Evolutionary conservation across 1,284 basidiomycete species (phyloP), one percentile per base, ranked within the genome.

Genomic region (Wolfiporia cocos): DNA sequence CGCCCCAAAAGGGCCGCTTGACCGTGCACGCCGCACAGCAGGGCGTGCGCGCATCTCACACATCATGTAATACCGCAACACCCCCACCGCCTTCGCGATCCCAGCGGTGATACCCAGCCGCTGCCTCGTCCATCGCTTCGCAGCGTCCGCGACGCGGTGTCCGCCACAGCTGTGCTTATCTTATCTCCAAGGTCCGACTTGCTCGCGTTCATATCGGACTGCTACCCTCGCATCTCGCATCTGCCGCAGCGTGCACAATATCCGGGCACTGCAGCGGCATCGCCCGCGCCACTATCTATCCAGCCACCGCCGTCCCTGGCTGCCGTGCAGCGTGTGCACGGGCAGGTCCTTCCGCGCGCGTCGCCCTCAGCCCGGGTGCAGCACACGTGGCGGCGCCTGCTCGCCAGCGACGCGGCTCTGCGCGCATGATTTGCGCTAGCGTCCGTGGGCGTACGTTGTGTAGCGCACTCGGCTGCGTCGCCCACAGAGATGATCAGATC

Each of bases 331-430:
- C 41, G 28, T 34, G 41, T 22, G 11, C 41, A 11, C 17, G 22
- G 41, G 20, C 20, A 9, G 22, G 14, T 29, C 20, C 14, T 36
- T 14, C 21, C 21, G 7, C 11, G 30, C 32, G 32, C 32, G 35
- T 43, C 35, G n/a, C 22, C 35, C 41, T 43, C 41, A 38, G 41
- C 34, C 20, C 24, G 28, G 31, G 28, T 43, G 36, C 41, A 43
- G 30, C 10, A 37, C 41, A 43, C 41, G 41, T 43, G 41, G 22
- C 14, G 14, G 28, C 29, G 30, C 30, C 28, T 31, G 17, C 18
- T n/a, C n/a, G n/a, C n/a, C n/a, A n/a, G n/a, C 26, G 26, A 14
- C 26, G 7, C 26, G 26, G 9, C 26, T 14, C 26, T 9, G 26
- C 9, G 9, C 26, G 26, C 26, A 29, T 14, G 26, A 7, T 14